Base-by-base conservation (phyloP, 1,284 basidiomycete genomes). In the Pyrrhoderma lamaoense region DNA sequence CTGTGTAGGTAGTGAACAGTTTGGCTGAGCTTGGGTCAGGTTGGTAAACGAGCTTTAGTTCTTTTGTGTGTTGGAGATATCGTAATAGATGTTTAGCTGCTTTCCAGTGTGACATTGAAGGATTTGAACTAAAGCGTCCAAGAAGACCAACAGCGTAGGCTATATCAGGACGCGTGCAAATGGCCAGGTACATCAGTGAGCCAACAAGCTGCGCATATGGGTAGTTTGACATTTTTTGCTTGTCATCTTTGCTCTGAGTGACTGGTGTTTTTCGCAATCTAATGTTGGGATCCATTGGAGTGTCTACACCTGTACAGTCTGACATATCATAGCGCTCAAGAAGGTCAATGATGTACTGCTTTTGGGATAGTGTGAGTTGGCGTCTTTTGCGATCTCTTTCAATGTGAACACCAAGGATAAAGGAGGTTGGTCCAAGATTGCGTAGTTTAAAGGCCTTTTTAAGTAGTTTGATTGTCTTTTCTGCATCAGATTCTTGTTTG, bases 111-210 rank as follows among this genome's bases (percentile, higher is more conserved):
- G 36, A 22, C 3, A 16, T 22, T 13, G 51, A 42, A 2, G 58
- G 58, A 25, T 53, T 55, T 19, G n/a, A 16, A 16, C 49, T 22
- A 39, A 57, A 59, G n/a, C 52, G 51, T n/a, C 53, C 44, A 1
- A 59, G 45, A 13, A 53, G 23, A 4, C 35, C 45, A 9, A 56
- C 47, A 2, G 57, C 45, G 34, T 51, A 57, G 9, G 53, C 53
- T n/a, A 59, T 56, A 37, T 58, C 53, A 13, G 58, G 58, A 9
- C 60, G 23, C 1, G 66, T 69, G 0, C 58, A 60, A 5, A 67
- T 47, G 4, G 59, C 61, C 4, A 62, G 61, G 45, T 67, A 68
- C 60, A 67, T 65, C 34, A 70, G 55, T 1, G 60, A 62, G 0
- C 66, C 64, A 3, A 69, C 48, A 14, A 59, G 62, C 52, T 58